Conservation (phyloP, 148 eudicot genomes). For the Bassia scoparia region DNA sequence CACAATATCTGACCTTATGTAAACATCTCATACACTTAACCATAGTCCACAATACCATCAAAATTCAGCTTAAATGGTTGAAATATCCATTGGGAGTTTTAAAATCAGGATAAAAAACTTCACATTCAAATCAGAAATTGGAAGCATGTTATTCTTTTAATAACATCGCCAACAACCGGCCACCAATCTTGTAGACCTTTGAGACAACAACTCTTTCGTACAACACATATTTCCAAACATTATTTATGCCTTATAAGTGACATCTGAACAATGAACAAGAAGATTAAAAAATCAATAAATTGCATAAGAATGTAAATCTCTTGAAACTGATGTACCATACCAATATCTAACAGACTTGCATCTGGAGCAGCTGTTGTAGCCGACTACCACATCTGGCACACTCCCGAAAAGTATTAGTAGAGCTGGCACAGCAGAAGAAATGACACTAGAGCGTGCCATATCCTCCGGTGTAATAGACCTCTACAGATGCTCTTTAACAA, state of each 20-base stretch:
- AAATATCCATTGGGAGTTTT: too few species aligned
- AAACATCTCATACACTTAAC: too few species aligned
- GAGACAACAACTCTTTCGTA: too few species aligned
- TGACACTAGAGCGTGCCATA: slow-evolving; percentile 50
- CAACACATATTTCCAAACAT: not conserved
- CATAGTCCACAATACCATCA: too few species aligned
- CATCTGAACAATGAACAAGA: not conserved
- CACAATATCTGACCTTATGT: too few species aligned
- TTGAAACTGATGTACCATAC: slow-evolving; percentile 35
- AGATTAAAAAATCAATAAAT: not conserved
- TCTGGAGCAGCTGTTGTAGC: slow-evolving; percentile 78
- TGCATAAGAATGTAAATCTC: not conserved
- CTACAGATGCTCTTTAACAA: slow-evolving; percentile 55
- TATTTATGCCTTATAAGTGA: not conserved
- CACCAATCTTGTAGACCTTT: too few species aligned
- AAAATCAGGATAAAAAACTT: too few species aligned
- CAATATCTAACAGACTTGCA: slow-evolving; percentile 94
- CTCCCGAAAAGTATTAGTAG: slow-evolving; percentile 43
- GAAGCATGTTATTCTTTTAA: too few species aligned
- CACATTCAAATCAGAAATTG: too few species aligned
- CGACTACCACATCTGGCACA: slow-evolving; percentile 74
- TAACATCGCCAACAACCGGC: too few species aligned
- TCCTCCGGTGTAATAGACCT: slow-evolving; percentile 52
- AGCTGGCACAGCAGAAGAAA: slow-evolving; percentile 46
- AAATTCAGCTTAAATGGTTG: too few species aligned